These are phyloP conservation scores for Vanrija humicola DNA, from an alignment of 1,284 basidiomycete species.

Conservation along the genomic window DNA sequence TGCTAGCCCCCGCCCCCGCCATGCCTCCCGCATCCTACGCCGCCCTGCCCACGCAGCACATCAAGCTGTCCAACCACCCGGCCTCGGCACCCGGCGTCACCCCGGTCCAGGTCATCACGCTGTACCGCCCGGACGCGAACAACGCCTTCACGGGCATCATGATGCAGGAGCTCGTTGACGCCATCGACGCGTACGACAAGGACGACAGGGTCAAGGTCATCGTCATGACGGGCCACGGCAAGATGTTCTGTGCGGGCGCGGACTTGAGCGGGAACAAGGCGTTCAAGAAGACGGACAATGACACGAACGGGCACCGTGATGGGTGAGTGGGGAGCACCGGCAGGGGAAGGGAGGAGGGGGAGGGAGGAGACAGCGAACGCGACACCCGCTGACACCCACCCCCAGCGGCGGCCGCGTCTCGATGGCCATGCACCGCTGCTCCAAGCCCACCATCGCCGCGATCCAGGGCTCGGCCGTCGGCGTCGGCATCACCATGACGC, in stretches of 20 bases:
- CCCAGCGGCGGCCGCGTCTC: slow-evolving; percentile 13
- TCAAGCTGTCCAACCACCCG: slow-evolving; percentile 14
- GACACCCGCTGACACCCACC: not conserved
- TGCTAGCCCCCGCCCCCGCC: not conserved
- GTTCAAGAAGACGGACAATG: slow-evolving; percentile 5
- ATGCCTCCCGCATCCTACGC: slow-evolving; percentile 1
- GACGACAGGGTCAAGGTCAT: slow-evolving; percentile 20
- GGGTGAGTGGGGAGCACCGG: not conserved
- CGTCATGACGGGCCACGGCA: slow-evolving; percentile 12
- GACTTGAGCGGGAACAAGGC: slow-evolving; percentile 10
- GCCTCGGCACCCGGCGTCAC: slow-evolving; percentile 14
- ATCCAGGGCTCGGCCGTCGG: slow-evolving; percentile 16
- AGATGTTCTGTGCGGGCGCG: slow-evolving; percentile 20
- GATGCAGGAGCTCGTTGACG: slow-evolving; percentile 11
- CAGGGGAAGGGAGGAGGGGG: too few relatives aligned
- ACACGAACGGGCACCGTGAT: slow-evolving; percentile 14
- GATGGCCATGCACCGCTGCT: slow-evolving; percentile 15
- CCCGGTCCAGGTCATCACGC: slow-evolving; percentile 18
- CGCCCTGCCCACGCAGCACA: not conserved
- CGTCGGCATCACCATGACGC: slow-evolving; percentile 18
- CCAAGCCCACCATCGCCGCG: slow-evolving; percentile 17
- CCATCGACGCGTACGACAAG: slow-evolving; percentile 6
- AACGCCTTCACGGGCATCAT: slow-evolving; percentile 19
- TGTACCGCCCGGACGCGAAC: slow-evolving; percentile 14
- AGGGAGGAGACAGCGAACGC: too few relatives aligned